Conservation (phyloP, 2,329 filamentous ascomycete genomes). For the Aspergillus fijiensis region DNA sequence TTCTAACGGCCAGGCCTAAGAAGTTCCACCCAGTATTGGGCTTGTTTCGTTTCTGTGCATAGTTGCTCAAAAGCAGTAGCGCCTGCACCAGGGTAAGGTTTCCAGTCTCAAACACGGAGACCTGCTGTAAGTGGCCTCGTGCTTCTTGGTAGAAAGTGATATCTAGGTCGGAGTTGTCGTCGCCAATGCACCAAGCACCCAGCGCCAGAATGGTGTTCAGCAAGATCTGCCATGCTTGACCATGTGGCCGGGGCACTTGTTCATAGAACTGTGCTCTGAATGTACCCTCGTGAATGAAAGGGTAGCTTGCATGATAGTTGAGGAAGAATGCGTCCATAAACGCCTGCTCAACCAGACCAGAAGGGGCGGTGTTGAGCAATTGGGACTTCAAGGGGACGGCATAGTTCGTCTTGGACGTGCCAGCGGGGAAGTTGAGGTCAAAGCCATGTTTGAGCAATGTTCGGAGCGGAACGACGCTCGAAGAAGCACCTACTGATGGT, state of each 20-base stretch:
- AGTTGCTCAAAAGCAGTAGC: slow-evolving; percentile 50
- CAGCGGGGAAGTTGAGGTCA: slow-evolving; percentile 38
- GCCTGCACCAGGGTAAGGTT: slow-evolving; percentile 52
- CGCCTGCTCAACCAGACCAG: slow-evolving; percentile 40
- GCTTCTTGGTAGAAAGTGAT: slow-evolving; percentile 50
- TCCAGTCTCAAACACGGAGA: slow-evolving; percentile 49
- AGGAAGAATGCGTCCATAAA: slow-evolving; percentile 50
- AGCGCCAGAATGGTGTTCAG: slow-evolving; percentile 48
- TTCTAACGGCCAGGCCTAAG: slow-evolving; percentile 49
- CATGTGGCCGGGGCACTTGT: slow-evolving; percentile 44
- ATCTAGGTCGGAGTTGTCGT: slow-evolving; percentile 44
- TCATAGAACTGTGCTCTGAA: slow-evolving; percentile 50
- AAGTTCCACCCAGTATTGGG: slow-evolving; percentile 54
- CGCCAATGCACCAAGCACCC: slow-evolving; percentile 46
- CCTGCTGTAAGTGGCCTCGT: slow-evolving; percentile 46
- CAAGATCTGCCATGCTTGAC: slow-evolving; percentile 47
- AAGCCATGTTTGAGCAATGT: slow-evolving; percentile 41
- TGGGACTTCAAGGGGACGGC: slow-evolving; percentile 39
- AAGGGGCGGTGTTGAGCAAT: slow-evolving; percentile 38
- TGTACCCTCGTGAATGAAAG: slow-evolving; percentile 49
- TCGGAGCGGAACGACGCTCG: slow-evolving; percentile 41
- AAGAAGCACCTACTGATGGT: slow-evolving; percentile 33
- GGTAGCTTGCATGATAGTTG: slow-evolving; percentile 49
- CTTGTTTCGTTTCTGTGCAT: slow-evolving; percentile 52
- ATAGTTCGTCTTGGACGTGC: slow-evolving; percentile 25